Evolutionary conservation across 805 yeast genomes (phyloP), one percentile per base, ranked within the genome.

Genomic region (Hanseniaspora clermontiae): DNA sequence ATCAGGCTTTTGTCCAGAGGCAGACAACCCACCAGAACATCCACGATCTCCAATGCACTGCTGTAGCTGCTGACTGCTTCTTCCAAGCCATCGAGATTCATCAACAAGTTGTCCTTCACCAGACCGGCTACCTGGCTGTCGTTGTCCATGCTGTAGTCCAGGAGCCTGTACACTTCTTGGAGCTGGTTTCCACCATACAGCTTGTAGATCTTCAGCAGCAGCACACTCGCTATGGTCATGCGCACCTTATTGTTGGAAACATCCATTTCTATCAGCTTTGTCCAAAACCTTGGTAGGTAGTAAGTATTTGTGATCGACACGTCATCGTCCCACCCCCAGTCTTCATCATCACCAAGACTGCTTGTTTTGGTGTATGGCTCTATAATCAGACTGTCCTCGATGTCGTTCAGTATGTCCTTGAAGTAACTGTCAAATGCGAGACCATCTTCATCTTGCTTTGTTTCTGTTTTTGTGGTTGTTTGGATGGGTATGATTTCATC

Each of bases 271-370:
- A 43, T 11, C 36, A 43, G 7, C 36, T 20, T 24, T 1, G 8
- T 27, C 32, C n/a, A 24, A 6, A 32, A 38, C 14, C 2, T 53
- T 38, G 19, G 48, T 31, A 29, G 29, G 37, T 11, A 37, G 24
- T 42, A 42, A 17, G 45, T 42, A 27, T 42, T 42, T 12, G 45
- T 42, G 14, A 42, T 42, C 17, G 31, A 20, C 3, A 42, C 12
- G 10, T 53, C 57, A 15, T 51, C 55, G 9, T 53, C 57, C 57
- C 57, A 53, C 10, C 57, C 57, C 57, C 57, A 53, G 11, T 53
- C 57, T 4, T 46, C 57, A 15, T 53, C 47, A 19, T 52, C 56
- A 15, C 34, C 20, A 9, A 31, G 14, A 5, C n/a, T n/a, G 17
- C 19, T 19, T 32, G 39, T 32, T 12, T 42, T 42, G 48, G 32